Evolutionary conservation across 2,329 filamentous ascomycete species (phyloP).

Genomic region (Arthrobotrys sinensis): DNA sequence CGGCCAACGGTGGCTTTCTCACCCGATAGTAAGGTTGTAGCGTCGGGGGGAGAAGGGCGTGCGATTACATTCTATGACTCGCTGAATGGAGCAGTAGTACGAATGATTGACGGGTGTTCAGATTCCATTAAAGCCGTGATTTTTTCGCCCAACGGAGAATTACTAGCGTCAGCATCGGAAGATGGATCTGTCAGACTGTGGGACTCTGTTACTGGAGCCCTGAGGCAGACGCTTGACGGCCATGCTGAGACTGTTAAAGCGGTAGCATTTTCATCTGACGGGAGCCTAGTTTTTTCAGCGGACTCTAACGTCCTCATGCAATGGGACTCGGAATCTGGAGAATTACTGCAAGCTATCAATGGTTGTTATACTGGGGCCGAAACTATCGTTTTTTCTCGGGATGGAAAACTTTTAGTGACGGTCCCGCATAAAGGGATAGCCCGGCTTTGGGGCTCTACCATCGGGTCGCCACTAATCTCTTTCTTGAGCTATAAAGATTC

Average conservation of each 20-base stretch:
- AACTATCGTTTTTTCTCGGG: neutral
- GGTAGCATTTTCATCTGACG: neutral
- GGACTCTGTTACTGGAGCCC: neutral
- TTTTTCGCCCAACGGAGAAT: neutral
- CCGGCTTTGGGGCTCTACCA: too few relatives aligned
- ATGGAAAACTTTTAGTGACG: neutral
- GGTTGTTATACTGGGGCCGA: neutral
- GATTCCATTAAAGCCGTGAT: neutral
- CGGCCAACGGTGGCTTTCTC: constrained; percentile 1
- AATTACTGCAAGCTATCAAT: neutral
- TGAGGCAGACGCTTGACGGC: neutral
- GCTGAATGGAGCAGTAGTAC: neutral
- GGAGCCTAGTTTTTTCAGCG: neutral
- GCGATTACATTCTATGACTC: constrained; percentile 63
- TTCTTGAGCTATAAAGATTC: too few relatives aligned
- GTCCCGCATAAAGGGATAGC: neutral
- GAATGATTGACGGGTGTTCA: too few relatives aligned
- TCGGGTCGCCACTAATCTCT: too few relatives aligned
- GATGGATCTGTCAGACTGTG: neutral
- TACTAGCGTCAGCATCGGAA: neutral
- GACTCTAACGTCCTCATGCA: neutral
- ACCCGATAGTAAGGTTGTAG: neutral
- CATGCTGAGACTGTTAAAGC: neutral
- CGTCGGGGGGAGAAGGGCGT: constrained; percentile 9
- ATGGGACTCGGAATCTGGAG: neutral